Conservation (phyloP, 257 asterid genomes). For the Cinchona pubescens region DNA sequence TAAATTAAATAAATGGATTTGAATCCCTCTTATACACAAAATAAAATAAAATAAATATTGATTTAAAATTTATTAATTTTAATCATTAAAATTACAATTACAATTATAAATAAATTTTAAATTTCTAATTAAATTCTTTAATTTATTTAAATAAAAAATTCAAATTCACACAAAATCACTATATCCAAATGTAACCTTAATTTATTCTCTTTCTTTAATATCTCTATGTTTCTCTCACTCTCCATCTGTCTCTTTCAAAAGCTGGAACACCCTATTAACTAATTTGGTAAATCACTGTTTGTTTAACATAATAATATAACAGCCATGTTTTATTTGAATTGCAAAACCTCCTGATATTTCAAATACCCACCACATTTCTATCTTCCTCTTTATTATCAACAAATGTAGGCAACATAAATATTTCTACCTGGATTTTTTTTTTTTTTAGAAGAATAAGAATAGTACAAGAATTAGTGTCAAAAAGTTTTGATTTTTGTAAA, state of each 20-base stretch:
- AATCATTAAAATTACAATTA: no score
- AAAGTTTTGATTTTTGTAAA: slow-evolving; percentile 17
- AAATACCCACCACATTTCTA: slow-evolving; percentile 11
- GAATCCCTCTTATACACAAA: no score
- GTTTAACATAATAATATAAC: not conserved
- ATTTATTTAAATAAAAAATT: no score
- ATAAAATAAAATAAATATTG: no score
- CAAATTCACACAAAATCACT: no score
- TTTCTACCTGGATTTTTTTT: slow-evolving; percentile 3
- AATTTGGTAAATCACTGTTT: slow-evolving; percentile 4
- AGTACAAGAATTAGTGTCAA: slow-evolving; percentile 13
- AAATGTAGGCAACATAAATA: slow-evolving; percentile 4
- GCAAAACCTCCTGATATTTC: slow-evolving; percentile 38
- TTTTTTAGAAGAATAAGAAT: no score
- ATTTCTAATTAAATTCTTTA: no score
- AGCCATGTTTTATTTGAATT: slow-evolving; percentile 41
- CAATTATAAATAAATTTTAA: no score
- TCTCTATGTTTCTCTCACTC: no score
- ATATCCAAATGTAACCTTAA: no score
- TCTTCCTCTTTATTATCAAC: not conserved
- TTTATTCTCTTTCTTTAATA: slow-evolving; percentile 18
- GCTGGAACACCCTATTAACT: slow-evolving; percentile 11
- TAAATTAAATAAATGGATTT: no score
- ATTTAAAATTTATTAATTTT: no score
- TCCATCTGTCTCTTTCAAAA: not conserved